A percentile compares a stretch with the other conserved stretches of the same genome.
phyloP scores from a whole-genome alignment of 345 rosid species.

The Combretum micranthum region DNA sequence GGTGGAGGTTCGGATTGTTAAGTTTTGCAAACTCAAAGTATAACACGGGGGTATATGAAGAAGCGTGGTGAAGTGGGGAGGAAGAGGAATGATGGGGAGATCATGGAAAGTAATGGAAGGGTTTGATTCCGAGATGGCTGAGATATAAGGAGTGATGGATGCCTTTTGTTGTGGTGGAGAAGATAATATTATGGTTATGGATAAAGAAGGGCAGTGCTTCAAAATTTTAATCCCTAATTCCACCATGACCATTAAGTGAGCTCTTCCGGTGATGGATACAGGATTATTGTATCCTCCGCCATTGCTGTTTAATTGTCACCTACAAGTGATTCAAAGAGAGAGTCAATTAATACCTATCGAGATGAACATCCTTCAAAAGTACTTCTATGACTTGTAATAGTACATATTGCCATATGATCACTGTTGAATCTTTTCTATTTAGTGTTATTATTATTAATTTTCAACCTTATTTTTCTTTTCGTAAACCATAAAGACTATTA shows the following conservation, averaged over 20 bases:
- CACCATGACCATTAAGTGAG: conserved; percentile 18
- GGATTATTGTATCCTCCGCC: conserved; percentile 6
- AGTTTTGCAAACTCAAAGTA: conserved; percentile 9
- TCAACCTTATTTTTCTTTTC: too few relatives aligned
- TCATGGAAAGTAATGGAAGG: conserved; percentile 19
- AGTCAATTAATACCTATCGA: too few relatives aligned
- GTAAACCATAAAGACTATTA: too few relatives aligned
- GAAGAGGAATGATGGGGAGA: conserved; percentile 16
- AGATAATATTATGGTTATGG: conserved; percentile 14
- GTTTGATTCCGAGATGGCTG: conserved; percentile 10
- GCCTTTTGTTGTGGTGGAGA: conserved; percentile 6
- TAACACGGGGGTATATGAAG: conserved; percentile 6
- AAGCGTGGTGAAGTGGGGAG: not conserved
- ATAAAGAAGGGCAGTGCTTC: conserved; percentile 10
- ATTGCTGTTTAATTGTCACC: not conserved
- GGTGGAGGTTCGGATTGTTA: conserved; percentile 16
- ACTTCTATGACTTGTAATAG: too few relatives aligned
- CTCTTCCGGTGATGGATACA: conserved; percentile 19
- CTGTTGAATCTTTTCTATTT: too few relatives aligned
- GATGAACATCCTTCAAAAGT: too few relatives aligned
- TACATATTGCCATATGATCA: too few relatives aligned
- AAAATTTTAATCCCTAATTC: conserved; percentile 18
- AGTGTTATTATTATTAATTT: too few relatives aligned
- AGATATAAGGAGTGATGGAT: conserved; percentile 2
- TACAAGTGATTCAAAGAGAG: too few relatives aligned